Percentiles rank a stretch among this genome's conserved stretches.
phyloP scores from a whole-genome alignment of 75 land plant species.

The Azolla pinnata region DNA sequence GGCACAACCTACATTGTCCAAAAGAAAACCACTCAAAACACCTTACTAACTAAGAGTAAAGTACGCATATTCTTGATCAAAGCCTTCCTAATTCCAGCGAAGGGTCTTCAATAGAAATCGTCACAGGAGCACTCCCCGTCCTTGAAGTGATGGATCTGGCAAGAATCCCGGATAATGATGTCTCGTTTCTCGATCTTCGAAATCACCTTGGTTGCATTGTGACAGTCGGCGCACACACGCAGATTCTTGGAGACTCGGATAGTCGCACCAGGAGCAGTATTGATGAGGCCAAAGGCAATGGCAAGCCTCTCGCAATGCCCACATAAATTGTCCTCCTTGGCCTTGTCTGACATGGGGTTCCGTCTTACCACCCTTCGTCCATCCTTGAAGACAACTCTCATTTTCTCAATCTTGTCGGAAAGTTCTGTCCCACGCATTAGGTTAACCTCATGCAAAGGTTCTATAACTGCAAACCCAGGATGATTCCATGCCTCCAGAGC shows the following conservation, averaged over 20 bases:
- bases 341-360: not conserved
- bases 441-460: not conserved
- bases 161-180: not conserved
- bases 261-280: constrained; percentile 4
- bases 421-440: not conserved
- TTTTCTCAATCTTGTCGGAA: not conserved
- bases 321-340: not conserved
- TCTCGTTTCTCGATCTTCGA: constrained; percentile 2
- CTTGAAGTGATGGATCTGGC: constrained; percentile 1
- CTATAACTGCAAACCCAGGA: not conserved
- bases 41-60: too few species aligned
- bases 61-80: too few species aligned
- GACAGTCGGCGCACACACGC: constrained; percentile 4
- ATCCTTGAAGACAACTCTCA: constrained; percentile 1
- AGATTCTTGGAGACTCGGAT: not conserved
- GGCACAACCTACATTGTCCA: too few species aligned
- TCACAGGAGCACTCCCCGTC: constrained; percentile 1
- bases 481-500: constrained; percentile 4
- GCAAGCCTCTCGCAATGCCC: constrained; percentile 4
- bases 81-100: not conserved
- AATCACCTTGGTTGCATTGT: constrained; percentile 2
- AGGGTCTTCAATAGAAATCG: not conserved
- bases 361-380: constrained; percentile 1
- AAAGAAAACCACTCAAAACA: too few species aligned
- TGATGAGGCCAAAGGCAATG: constrained; percentile 1